These are phyloP conservation scores for Euclidium syriacum DNA, from an alignment of 345 rosid species.

Conservation along the genomic window DNA sequence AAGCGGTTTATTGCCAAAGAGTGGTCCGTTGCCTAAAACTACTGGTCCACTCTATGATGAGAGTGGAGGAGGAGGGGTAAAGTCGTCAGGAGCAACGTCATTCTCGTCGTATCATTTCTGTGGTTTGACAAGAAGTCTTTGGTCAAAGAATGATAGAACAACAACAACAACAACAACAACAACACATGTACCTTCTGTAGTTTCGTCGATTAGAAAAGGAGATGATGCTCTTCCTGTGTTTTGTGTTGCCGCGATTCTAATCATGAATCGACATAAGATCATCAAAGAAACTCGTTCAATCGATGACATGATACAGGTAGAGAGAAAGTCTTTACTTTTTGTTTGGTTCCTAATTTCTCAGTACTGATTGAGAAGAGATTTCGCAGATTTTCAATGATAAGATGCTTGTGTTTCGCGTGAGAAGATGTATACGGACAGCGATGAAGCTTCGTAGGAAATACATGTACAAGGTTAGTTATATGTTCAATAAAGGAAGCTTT, in stretches of 20 bases:
- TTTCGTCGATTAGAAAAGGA: slow-evolving; percentile 56
- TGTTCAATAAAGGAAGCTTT: neutral
- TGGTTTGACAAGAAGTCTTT: slow-evolving; percentile 65
- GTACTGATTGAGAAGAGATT: slow-evolving; percentile 13
- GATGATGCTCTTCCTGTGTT: slow-evolving; percentile 74
- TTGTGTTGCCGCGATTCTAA: slow-evolving; percentile 87
- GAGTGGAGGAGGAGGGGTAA: slow-evolving; percentile 41
- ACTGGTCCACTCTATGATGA: slow-evolving; percentile 36
- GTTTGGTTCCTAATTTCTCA: neutral
- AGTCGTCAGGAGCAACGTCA: slow-evolving; percentile 50
- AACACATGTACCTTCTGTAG: slow-evolving; percentile 40
- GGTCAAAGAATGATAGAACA: slow-evolving; percentile 55
- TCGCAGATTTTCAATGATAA: slow-evolving; percentile 90
- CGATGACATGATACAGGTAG: slow-evolving; percentile 91
- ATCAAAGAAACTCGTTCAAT: slow-evolving; percentile 74
- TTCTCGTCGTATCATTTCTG: slow-evolving; percentile 48
- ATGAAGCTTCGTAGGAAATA: slow-evolving; percentile 84
- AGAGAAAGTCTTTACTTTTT: slow-evolving; percentile 13
- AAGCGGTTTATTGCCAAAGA: slow-evolving; percentile 34
- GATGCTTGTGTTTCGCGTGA: slow-evolving; percentile 60
- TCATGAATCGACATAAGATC: slow-evolving; percentile 82
- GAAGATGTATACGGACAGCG: slow-evolving; percentile 61
- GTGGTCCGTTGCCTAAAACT: slow-evolving; percentile 37
- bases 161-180: no score
- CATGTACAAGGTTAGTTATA: slow-evolving; percentile 63